These are phyloP conservation scores for Vachellia pachyceras DNA, from an alignment of 306 rosid species.

Conservation along the genomic window DNA sequence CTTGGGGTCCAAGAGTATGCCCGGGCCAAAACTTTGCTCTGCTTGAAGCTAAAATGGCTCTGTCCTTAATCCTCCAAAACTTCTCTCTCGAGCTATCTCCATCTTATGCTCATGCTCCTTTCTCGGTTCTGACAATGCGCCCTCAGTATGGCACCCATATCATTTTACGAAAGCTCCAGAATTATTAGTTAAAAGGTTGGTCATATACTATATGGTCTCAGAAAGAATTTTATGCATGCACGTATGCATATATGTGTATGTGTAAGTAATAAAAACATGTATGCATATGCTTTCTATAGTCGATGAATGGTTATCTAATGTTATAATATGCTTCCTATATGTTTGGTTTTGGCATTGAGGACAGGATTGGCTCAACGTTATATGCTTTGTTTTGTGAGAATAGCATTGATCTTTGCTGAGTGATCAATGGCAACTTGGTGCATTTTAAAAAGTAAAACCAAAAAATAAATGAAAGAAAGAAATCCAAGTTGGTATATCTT, in stretches of 20 bases:
- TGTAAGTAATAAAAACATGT: neutral
- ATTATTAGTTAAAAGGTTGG: neutral
- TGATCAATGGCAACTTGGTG: neutral
- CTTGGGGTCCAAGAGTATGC: constrained; percentile 30
- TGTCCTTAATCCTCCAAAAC: constrained; percentile 42
- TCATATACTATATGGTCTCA: neutral
- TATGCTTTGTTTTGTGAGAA: neutral
- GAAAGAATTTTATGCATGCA: neutral
- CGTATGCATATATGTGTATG: too few relatives aligned
- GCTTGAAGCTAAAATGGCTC: constrained; percentile 45
- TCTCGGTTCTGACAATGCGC: neutral
- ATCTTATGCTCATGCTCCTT: constrained; percentile 44
- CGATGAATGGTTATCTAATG: neutral
- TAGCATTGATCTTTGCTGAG: neutral
- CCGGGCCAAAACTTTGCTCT: constrained; percentile 38
- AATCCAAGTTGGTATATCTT: neutral
- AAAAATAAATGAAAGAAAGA: too few relatives aligned
- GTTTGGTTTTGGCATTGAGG: neutral
- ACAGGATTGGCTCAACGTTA: neutral
- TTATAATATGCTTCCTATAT: too few relatives aligned
- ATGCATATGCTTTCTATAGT: neutral
- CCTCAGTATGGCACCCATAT: neutral
- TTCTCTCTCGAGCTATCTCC: constrained; percentile 45
- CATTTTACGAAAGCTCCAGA: neutral
- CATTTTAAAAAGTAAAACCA: too few relatives aligned